Conservation (phyloP, 768 basidiomycete genomes). For the Lyophyllum decastes region DNA sequence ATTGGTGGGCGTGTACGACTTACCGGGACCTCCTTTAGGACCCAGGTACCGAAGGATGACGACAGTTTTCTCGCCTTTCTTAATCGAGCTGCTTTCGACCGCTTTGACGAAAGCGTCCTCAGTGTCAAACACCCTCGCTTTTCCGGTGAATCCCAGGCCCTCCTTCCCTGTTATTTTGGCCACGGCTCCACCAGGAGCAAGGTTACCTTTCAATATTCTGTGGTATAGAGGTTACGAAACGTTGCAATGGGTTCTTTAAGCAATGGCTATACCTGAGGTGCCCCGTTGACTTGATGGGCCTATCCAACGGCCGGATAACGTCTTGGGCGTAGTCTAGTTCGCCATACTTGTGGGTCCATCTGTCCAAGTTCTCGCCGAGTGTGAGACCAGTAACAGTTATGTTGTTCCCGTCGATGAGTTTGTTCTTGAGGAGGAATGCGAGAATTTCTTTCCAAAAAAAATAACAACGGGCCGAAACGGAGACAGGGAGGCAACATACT, state of each 20-base stretch:
- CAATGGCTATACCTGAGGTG: conserved; percentile 73
- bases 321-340: conserved; percentile 76
- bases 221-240: conserved; percentile 13
- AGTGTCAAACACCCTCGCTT: conserved; percentile 89
- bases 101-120: conserved; percentile 89
- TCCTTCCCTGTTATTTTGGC: conserved; percentile 98
- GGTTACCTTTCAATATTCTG: conserved; percentile 89
- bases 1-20: conserved; percentile 34
- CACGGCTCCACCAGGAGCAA: conserved; percentile 94
- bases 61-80: conserved; percentile 95
- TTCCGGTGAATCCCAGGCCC: conserved; percentile 85
- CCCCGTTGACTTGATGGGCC: conserved; percentile 87
- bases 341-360: conserved; percentile 82
- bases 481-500: conserved; percentile 51
- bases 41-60: conserved; percentile 95
- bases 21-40: conserved; percentile 94
- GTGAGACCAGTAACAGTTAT: conserved; percentile 90
- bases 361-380: conserved; percentile 89
- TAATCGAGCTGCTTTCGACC: conserved; percentile 85
- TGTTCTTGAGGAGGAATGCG: conserved; percentile 82
- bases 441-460: conserved; percentile 63
- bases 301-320: conserved; percentile 83
- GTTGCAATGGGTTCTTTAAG: conserved; percentile 8
- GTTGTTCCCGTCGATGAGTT: conserved; percentile 86
- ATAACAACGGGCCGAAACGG: background rate